These are phyloP conservation scores for Grammothele lineata DNA, from an alignment of 768 basidiomycete genomes.

Conservation along the genomic window DNA sequence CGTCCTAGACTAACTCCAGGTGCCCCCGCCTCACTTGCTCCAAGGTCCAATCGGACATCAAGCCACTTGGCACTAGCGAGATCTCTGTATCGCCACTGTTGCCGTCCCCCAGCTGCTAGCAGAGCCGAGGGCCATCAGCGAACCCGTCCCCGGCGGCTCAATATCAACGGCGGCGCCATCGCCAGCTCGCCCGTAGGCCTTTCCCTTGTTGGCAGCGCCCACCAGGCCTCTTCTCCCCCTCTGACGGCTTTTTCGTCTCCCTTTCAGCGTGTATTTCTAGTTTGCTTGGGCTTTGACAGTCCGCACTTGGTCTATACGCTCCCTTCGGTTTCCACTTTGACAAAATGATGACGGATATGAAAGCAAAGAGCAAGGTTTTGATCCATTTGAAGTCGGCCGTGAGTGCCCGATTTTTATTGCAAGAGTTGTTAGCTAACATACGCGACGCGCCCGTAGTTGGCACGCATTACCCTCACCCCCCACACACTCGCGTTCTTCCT, in stretches of 20 bases:
- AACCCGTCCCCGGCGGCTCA: background rate
- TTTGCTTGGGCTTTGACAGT: conserved; percentile 15
- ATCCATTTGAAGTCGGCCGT: conserved; percentile 12
- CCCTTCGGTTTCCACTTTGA: background rate
- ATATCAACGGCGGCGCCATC: conserved; percentile 4
- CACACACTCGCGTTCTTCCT: conserved; percentile 42
- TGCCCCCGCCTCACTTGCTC: background rate
- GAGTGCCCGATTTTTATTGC: background rate
- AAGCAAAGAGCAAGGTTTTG: conserved; percentile 1
- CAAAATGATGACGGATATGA: background rate
- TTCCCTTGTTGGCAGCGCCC: conserved; percentile 2
- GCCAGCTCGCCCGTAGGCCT: background rate
- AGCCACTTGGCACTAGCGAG: conserved; percentile 4
- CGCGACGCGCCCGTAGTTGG: conserved; percentile 19
- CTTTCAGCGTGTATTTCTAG: background rate
- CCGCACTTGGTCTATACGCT: background rate
- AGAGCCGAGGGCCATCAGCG: background rate
- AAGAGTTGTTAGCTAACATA: background rate
- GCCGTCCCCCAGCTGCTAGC: background rate
- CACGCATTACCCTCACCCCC: conserved; percentile 28
- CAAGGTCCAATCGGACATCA: background rate
- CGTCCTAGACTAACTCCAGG: too few relatives aligned
- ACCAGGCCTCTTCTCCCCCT: background rate
- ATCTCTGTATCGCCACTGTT: conserved; percentile 14
- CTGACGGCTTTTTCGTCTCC: background rate